A percentile compares a stretch with the other conserved stretches of the same genome.
Conservation (phyloP, 495 filamentous ascomycete species). For the Tuber umbilicatum region DNA sequence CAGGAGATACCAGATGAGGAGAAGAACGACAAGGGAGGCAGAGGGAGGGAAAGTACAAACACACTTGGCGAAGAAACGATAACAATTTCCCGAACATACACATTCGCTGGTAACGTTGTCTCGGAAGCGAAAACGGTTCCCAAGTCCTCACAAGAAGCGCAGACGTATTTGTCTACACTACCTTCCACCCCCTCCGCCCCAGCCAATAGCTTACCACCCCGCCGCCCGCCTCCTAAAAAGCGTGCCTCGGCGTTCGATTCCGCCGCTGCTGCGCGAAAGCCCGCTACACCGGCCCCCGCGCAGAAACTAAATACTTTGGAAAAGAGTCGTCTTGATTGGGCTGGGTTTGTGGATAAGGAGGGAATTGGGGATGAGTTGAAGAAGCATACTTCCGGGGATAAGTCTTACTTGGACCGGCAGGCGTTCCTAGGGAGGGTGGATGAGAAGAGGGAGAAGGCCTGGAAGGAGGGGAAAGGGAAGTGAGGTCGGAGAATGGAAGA, state of each 20-base stretch:
- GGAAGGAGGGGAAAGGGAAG: slow-evolving; percentile 39
- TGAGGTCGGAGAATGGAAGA: background rate
- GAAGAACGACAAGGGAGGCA: slow-evolving; percentile 9
- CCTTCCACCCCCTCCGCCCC: slow-evolving; percentile 36
- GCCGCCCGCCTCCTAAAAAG: slow-evolving; percentile 62
- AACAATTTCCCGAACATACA: slow-evolving; percentile 79
- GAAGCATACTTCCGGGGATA: slow-evolving; percentile 73
- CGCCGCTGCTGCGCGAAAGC: slow-evolving; percentile 47
- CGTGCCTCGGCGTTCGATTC: slow-evolving; percentile 81
- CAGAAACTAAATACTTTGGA: slow-evolving; percentile 93
- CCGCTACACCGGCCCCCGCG: slow-evolving; percentile 49
- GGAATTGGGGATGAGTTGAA: slow-evolving; percentile 88
- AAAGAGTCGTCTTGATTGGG: slow-evolving; percentile 93
- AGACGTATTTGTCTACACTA: slow-evolving; percentile 61
- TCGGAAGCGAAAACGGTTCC: slow-evolving; percentile 76
- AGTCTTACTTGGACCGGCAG: slow-evolving; percentile 73
- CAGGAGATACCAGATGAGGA: slow-evolving; percentile 22
- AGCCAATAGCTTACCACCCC: slow-evolving; percentile 42
- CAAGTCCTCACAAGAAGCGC: slow-evolving; percentile 73
- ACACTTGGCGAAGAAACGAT: slow-evolving; percentile 45
- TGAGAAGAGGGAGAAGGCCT: slow-evolving; percentile 54
- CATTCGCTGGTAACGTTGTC: slow-evolving; percentile 80
- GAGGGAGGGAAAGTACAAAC: slow-evolving; percentile 18
- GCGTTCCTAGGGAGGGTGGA: slow-evolving; percentile 84
- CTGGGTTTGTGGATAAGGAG: slow-evolving; percentile 81